These are phyloP conservation scores for Erysimum cheiri DNA, from an alignment of 441 rosid species.

Conservation along the genomic window DNA sequence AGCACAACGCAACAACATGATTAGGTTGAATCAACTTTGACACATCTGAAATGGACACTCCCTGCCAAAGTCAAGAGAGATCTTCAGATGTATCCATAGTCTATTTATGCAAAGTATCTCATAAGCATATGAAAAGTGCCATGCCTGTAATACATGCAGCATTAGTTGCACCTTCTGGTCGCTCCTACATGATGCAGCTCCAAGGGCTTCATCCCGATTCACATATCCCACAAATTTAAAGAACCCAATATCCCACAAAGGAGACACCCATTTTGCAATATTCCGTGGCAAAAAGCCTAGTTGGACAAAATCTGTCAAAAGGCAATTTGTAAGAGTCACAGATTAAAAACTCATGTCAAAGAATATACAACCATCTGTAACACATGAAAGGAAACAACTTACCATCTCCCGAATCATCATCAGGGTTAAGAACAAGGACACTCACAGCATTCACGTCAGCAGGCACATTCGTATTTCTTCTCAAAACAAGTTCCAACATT, in stretches of 20 bases:
- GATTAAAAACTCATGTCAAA: conserved; percentile 16
- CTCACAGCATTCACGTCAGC: conserved; percentile 87
- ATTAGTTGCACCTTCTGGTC: conserved; percentile 72
- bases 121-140: conserved; percentile 42
- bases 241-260: conserved; percentile 84
- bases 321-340: conserved; percentile 21
- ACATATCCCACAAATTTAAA: conserved; percentile 76
- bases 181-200: conserved; percentile 73
- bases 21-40: conserved; percentile 57
- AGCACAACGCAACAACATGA: conserved; percentile 61
- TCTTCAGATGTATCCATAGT: conserved; percentile 21
- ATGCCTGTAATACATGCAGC: conserved; percentile 73
- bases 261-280: conserved; percentile 92
- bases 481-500: conserved; percentile 72
- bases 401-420: conserved; percentile 61
- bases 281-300: conserved; percentile 86
- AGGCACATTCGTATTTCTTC: conserved; percentile 72
- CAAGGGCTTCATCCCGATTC: conserved; percentile 76
- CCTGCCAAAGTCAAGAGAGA: conserved; percentile 58
- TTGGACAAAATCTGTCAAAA: conserved; percentile 66
- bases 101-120: conserved; percentile 25
- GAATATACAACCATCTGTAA: conserved; percentile 20
- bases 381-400: conserved; percentile 20
- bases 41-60: conserved; percentile 60
- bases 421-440: conserved; percentile 71